A percentile compares a stretch with the other conserved stretches of the same genome.
These are phyloP conservation scores for Kazachstania sp. DNA, from an alignment of 1,139 yeast species.

Conservation along the genomic window DNA sequence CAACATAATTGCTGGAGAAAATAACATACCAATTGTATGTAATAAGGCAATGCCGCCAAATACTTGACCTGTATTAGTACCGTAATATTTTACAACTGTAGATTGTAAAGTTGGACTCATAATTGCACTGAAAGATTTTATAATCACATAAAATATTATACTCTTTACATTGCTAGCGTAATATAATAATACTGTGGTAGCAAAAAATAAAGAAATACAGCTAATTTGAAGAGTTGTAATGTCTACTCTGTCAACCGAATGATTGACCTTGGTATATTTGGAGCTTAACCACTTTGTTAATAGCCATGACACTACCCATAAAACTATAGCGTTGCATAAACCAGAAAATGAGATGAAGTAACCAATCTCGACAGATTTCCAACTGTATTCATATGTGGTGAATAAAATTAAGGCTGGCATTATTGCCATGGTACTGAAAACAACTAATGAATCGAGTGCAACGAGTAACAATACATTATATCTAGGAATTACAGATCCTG, in stretches of 20 bases:
- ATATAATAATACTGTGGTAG: conserved; percentile 35
- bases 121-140: conserved; percentile 35
- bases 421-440: conserved; percentile 29
- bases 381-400: conserved; percentile 48
- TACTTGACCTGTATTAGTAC: conserved; percentile 43
- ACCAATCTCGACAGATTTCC: conserved; percentile 56
- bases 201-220: conserved; percentile 36
- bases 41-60: conserved; percentile 46
- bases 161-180: conserved; percentile 11
- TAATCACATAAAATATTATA: conserved; percentile 21
- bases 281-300: conserved; percentile 35
- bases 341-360: conserved; percentile 50
- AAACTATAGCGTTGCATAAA: conserved; percentile 36
- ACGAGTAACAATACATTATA: conserved; percentile 42
- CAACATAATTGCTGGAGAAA: conserved; percentile 37
- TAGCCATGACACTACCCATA: conserved; percentile 39
- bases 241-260: conserved; percentile 49
- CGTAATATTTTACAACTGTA: conserved; percentile 40
- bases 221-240: conserved; percentile 37
- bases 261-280: conserved; percentile 19
- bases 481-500: conserved; percentile 36
- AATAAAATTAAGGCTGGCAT: conserved; percentile 48
- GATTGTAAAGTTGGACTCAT: conserved; percentile 41
- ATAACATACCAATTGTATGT: conserved; percentile 35
- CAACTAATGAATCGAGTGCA: conserved; percentile 38